Conservation (phyloP, 768 basidiomycete species). For the Pluteus cervinus region DNA sequence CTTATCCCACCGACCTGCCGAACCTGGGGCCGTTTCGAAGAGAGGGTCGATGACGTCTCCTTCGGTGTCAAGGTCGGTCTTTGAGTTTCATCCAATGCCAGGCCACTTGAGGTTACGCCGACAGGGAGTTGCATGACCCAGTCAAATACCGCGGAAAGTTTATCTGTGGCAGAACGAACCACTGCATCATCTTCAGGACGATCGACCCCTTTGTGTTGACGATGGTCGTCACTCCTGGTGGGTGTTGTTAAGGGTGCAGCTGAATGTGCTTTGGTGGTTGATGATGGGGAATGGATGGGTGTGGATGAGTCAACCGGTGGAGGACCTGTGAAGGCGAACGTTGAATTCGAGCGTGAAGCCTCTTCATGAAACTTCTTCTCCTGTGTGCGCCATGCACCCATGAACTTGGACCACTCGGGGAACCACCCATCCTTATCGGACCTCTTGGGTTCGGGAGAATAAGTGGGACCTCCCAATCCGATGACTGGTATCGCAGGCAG, state of each 20-base stretch:
- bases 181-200: constrained; percentile 43
- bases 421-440: constrained; percentile 40
- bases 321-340: constrained; percentile 14
- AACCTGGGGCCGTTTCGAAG: no score
- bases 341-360: no score
- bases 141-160: constrained; percentile 69
- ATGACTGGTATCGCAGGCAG: constrained; percentile 43
- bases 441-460: constrained; percentile 10
- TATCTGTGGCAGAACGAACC: constrained; percentile 63
- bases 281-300: no score
- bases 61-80: constrained; percentile 9
- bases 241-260: no score
- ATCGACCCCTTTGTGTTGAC: constrained; percentile 18
- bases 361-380: constrained; percentile 35
- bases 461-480: constrained; percentile 24
- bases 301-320: neutral
- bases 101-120: constrained; percentile 32
- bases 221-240: no score
- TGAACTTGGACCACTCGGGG: constrained; percentile 60
- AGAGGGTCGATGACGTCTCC: constrained; percentile 4
- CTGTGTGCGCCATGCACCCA: constrained; percentile 55
- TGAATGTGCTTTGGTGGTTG: no score
- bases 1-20: constrained; percentile 8
- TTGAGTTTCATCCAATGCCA: constrained; percentile 5
- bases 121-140: constrained; percentile 74